phyloP scores from a whole-genome alignment of 768 basidiomycete species.

The Austroboletus festivus region DNA sequence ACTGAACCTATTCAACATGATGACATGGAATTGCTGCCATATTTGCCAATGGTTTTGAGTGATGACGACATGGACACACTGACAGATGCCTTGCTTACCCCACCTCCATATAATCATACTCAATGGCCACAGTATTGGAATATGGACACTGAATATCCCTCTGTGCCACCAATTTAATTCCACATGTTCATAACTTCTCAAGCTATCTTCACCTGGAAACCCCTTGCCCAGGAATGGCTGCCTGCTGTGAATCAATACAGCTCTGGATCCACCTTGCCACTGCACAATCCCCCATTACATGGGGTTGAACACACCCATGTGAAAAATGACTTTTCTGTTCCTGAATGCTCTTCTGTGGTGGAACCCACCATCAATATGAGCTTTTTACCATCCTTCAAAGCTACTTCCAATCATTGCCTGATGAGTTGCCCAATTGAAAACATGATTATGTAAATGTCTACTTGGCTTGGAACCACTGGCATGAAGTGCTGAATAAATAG shows the following conservation, averaged over 20 bases:
- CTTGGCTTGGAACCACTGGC: too few relatives aligned
- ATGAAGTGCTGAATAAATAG: too few relatives aligned
- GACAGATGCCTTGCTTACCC: background rate
- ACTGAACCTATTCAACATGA: background rate
- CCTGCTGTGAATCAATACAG: background rate
- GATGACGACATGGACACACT: slow-evolving; percentile 15
- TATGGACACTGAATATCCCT: background rate
- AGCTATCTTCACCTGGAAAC: background rate
- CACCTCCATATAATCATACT: background rate
- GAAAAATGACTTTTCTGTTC: background rate
- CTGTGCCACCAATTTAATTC: background rate
- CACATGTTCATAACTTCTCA: background rate
- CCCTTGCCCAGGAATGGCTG: background rate
- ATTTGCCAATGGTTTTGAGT: background rate
- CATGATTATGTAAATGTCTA: background rate
- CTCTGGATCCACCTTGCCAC: background rate
- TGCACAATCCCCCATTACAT: background rate
- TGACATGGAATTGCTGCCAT: slow-evolving; percentile 13
- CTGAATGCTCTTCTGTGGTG: background rate
- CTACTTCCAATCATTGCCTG: background rate
- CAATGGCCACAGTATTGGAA: slow-evolving; percentile 6
- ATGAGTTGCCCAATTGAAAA: background rate
- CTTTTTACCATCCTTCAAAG: background rate
- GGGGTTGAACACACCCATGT: background rate
- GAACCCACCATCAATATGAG: background rate